phyloP scores from a whole-genome alignment of 1,284 basidiomycete species.

The Megacollybia platyphylla region DNA sequence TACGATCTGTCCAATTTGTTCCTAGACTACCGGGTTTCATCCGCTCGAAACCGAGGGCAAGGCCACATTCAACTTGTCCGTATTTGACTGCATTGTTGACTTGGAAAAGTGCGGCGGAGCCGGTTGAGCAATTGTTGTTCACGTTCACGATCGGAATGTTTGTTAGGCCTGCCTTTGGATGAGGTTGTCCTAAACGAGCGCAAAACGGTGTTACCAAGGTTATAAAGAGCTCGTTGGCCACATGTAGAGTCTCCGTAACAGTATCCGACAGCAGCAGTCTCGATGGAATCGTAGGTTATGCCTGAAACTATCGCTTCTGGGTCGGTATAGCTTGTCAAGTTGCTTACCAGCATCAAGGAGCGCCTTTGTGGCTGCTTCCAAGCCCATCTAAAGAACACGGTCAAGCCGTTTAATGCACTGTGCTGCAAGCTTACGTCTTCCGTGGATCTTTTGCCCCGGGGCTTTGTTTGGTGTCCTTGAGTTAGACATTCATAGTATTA shows the following conservation, averaged over 20 bases:
- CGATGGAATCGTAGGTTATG: slow-evolving; percentile 68
- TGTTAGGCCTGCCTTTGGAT: slow-evolving; percentile 43
- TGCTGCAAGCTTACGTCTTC: slow-evolving; percentile 42
- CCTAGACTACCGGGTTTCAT: slow-evolving; percentile 74
- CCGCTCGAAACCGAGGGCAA: slow-evolving; percentile 82
- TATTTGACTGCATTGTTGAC: slow-evolving; percentile 59
- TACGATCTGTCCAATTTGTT: slow-evolving; percentile 60
- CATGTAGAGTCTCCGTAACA: slow-evolving; percentile 72
- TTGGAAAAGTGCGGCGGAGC: slow-evolving; percentile 61
- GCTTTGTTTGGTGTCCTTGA: slow-evolving; percentile 22
- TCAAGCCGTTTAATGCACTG: background rate
- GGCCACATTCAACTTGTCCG: slow-evolving; percentile 61
- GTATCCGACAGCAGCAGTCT: slow-evolving; percentile 73
- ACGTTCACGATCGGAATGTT: slow-evolving; percentile 80
- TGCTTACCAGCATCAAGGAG: slow-evolving; percentile 66
- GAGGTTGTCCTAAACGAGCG: background rate
- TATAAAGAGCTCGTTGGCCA: slow-evolving; percentile 43
- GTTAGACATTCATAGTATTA: background rate
- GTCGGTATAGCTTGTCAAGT: background rate
- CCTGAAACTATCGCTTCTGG: slow-evolving; percentile 22
- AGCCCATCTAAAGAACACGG: slow-evolving; percentile 42
- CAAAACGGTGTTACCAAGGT: slow-evolving; percentile 5
- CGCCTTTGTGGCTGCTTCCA: slow-evolving; percentile 78
- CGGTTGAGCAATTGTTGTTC: slow-evolving; percentile 78
- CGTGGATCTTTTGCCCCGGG: slow-evolving; percentile 47